Evolutionary conservation across 1,139 yeast species (phyloP), one percentile per base, ranked within the genome.

Genomic region (Hyphopichia wangnamkhiaoensis): DNA sequence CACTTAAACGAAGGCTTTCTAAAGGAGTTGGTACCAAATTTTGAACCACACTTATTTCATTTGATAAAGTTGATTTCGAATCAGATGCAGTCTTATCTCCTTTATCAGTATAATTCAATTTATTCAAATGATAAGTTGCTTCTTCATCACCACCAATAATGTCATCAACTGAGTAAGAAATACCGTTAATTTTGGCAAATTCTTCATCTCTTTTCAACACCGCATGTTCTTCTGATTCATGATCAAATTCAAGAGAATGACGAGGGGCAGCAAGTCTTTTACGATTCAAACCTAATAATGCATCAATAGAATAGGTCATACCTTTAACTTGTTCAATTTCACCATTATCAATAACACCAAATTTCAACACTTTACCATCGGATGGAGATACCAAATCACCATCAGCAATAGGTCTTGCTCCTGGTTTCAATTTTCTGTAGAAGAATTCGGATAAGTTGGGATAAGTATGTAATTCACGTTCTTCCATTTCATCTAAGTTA

Each of bases 281-380:
- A 43, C 63, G 52, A 47, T 68, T 63, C 31, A 84, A 73, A 2
- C 99, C 99, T 37, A 94, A 73, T 38, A 94, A 77, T 6, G 96
- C 94, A 52, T 88, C 94, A 13, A 93, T 76, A 1, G 96, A 84
- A 60, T 94, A 94, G 0, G 95, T 88, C 77, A 93, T 80, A 7
- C 98, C 99, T 65, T 94, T 94, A 35, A 94, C 98, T 60, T 93
- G 98, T 63, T 93, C 98, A 44, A 94, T 90, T 52, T 85, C 88
- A 31, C 95, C 95, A 49, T 82, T 74, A 42, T 83, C 84, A 38
- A 91, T 89, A 20, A 80, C 70, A 31, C 99, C 99, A 49, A 88
- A 76, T 52, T 89, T 91, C 45, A 94, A 69, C 7, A 94, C 84
- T 49, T 79, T 84, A 21, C 99, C 99, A 62, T 94, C 99, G 36